phyloP scores from a whole-genome alignment of 306 rosid genomes.

The Echinosophora koreensis region DNA sequence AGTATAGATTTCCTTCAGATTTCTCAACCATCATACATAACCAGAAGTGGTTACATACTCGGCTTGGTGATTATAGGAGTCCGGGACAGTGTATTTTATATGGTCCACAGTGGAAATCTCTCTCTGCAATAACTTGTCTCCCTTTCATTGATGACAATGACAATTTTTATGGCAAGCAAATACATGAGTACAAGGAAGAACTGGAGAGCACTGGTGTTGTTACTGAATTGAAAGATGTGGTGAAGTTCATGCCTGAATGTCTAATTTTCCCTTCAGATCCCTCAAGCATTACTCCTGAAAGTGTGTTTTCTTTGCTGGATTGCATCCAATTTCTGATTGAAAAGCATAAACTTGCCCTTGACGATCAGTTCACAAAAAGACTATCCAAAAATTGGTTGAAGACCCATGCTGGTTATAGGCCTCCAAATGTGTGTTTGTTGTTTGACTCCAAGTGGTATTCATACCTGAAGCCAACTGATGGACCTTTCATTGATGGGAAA shows the following conservation, averaged over 20 bases:
- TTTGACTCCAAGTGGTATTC: constrained; percentile 55
- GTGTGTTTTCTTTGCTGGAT: constrained; percentile 62
- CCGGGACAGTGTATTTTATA: constrained; percentile 70
- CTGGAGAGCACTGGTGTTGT: constrained; percentile 66
- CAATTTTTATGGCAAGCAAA: constrained; percentile 53
- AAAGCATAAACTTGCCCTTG: constrained; percentile 21
- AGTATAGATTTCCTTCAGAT: constrained; percentile 39
- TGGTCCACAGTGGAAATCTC: constrained; percentile 68
- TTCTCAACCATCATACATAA: constrained; percentile 33
- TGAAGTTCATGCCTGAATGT: constrained; percentile 50
- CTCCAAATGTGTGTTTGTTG: constrained; percentile 64
- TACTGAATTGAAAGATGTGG: constrained; percentile 58
- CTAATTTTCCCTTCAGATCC: constrained; percentile 58
- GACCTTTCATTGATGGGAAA: constrained; percentile 70
- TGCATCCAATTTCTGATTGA: constrained; percentile 49
- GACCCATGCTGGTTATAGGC: constrained; percentile 63
- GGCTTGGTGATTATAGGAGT: constrained; percentile 50
- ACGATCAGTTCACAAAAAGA: constrained; percentile 43
- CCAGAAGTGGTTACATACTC: constrained; percentile 68
- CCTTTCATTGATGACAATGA: constrained; percentile 75
- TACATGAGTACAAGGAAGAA: constrained; percentile 62
- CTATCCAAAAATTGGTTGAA: constrained; percentile 69
- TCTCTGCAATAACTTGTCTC: constrained; percentile 64
- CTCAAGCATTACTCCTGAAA: constrained; percentile 47
- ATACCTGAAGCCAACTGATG: constrained; percentile 59